Evolutionary conservation across 768 basidiomycete genomes (phyloP).

Genomic region (Amanita pseudoporphyria): DNA sequence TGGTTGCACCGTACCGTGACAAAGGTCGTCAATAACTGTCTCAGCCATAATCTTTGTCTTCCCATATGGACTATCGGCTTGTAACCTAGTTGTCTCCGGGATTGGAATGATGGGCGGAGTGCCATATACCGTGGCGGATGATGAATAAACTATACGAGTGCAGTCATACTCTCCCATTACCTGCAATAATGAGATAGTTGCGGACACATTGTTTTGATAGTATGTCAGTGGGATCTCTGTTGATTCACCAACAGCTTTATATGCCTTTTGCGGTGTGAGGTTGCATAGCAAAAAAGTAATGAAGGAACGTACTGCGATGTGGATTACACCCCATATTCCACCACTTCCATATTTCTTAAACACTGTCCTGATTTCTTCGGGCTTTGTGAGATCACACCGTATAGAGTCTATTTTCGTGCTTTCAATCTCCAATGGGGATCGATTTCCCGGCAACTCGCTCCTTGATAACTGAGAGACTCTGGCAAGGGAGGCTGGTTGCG

Average conservation of each 20-base stretch:
- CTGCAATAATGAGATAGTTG: constrained; percentile 79
- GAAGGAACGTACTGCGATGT: constrained; percentile 66
- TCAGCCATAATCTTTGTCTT: constrained; percentile 96
- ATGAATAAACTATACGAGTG: constrained; percentile 89
- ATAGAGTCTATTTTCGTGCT: constrained; percentile 65
- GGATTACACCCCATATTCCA: constrained; percentile 94
- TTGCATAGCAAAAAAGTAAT: not conserved
- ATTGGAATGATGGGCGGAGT: constrained; percentile 89
- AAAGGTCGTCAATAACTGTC: constrained; percentile 81
- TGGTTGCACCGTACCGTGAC: constrained; percentile 39
- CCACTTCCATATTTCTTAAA: constrained; percentile 83
- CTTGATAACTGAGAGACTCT: constrained; percentile 76
- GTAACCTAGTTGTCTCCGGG: constrained; percentile 79
- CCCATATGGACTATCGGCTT: constrained; percentile 90
- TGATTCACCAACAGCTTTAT: constrained; percentile 97
- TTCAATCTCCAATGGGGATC: constrained; percentile 59
- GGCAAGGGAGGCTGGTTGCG: constrained; percentile 61
- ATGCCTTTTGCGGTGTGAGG: constrained; percentile 46
- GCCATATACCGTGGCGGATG: constrained; percentile 97
- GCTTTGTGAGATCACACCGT: constrained; percentile 65
- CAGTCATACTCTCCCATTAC: constrained; percentile 81
- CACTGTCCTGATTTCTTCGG: constrained; percentile 61
- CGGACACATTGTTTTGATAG: constrained; percentile 89
- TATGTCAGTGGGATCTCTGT: constrained; percentile 88
- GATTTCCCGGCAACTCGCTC: constrained; percentile 54